A percentile compares a stretch with the other conserved stretches of the same genome.
Conservation (phyloP, 768 basidiomycete species). For the Auricularia sp. region DNA sequence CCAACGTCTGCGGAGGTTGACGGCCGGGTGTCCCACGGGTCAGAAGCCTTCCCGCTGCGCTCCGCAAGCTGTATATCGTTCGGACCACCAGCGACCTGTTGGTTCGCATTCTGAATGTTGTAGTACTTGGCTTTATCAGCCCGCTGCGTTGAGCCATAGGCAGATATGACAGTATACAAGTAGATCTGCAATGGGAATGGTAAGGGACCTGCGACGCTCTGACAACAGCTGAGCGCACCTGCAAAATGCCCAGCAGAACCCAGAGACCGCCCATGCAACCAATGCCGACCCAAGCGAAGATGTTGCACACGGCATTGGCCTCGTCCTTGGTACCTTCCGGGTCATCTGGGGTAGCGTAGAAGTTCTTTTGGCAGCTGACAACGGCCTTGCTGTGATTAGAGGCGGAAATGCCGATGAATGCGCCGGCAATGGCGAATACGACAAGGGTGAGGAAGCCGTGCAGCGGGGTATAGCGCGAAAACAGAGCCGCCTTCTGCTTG, state of each 20-base stretch:
- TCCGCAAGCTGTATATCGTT: constrained; percentile 54
- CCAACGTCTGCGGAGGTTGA: constrained; percentile 27
- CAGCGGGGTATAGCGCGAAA: constrained; percentile 57
- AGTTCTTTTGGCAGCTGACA: constrained; percentile 21
- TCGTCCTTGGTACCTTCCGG: constrained; percentile 28
- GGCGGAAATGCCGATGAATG: constrained; percentile 75
- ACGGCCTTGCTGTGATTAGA: constrained; percentile 60
- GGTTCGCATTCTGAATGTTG: constrained; percentile 24
- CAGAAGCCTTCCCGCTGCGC: constrained; percentile 40
- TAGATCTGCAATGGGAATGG: constrained; percentile 34
- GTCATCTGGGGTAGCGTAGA: constrained; percentile 34
- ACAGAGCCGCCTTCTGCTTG: constrained; percentile 59
- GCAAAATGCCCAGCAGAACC: constrained; percentile 66
- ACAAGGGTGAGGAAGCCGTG: constrained; percentile 44
- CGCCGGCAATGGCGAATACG: constrained; percentile 68
- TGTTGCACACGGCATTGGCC: constrained; percentile 68
- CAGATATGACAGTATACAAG: constrained; percentile 37
- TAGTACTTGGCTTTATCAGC: constrained; percentile 72
- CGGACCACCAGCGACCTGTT: neutral
- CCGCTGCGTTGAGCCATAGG: constrained; percentile 64
- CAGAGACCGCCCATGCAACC: constrained; percentile 88
- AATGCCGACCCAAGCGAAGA: constrained; percentile 87
- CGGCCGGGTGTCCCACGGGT: constrained; percentile 50
- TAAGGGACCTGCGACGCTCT: constrained; percentile 32
- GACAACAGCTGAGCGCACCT: constrained; percentile 37